Conservation (phyloP, 1,139 yeast genomes). For the Sugiyamaella neomexicana region DNA sequence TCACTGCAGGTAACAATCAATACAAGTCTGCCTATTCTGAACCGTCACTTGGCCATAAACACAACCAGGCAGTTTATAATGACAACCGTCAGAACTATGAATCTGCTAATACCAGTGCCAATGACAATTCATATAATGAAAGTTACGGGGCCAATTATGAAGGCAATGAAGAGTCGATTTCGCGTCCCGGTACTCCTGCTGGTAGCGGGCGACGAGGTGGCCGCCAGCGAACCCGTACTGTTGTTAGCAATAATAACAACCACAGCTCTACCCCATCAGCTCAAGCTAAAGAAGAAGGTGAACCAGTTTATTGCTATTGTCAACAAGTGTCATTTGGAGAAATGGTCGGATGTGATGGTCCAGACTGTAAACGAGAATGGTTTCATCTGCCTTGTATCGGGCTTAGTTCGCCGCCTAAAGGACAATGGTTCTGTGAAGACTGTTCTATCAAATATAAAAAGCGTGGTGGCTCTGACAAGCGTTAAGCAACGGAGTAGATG, state of each 20-base stretch:
- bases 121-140: slow-evolving; percentile 13
- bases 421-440: slow-evolving; percentile 96
- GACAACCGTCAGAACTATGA: neutral
- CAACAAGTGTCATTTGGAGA: slow-evolving; percentile 97
- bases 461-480: slow-evolving; percentile 18
- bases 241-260: neutral
- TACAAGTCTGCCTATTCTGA: neutral
- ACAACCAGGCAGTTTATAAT: neutral
- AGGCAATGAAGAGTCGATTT: slow-evolving; percentile 4
- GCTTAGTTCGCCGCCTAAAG: slow-evolving; percentile 84
- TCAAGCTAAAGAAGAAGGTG: slow-evolving; percentile 36
- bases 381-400: slow-evolving; percentile 97
- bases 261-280: slow-evolving; percentile 1
- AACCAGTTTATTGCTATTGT: slow-evolving; percentile 93
- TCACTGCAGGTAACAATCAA: neutral
- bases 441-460: slow-evolving; percentile 48
- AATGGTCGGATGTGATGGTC: slow-evolving; percentile 98
- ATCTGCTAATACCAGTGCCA: slow-evolving; percentile 5
- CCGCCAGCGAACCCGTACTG: slow-evolving; percentile 19
- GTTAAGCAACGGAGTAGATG: neutral
- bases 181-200: slow-evolving; percentile 28
- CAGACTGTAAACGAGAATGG: slow-evolving; percentile 92
- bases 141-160: slow-evolving; percentile 13
- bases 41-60: neutral
- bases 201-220: slow-evolving; percentile 22